Base-by-base conservation (phyloP, 2,329 filamentous ascomycete genomes). In the Sarocladium strictum region DNA sequence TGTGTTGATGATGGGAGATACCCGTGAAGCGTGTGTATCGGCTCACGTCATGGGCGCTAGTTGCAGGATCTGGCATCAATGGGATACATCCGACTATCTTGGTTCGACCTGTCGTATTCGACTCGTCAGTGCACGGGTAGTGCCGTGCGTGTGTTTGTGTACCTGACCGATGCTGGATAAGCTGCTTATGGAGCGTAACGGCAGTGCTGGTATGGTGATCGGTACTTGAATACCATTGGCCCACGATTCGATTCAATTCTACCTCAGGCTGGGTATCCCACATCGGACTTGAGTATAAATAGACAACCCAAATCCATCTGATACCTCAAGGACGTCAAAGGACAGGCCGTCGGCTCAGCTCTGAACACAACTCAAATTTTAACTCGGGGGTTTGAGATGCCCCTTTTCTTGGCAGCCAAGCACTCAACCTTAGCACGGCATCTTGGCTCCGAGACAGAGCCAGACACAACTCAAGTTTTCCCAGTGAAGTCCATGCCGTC, bases 361-460 rank as follows among this genome's bases (percentile, higher is more conserved):
- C n/a, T n/a, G n/a, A n/a, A n/a, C n/a, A n/a, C n/a, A n/a, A n/a
- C n/a, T n/a, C n/a, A n/a, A n/a, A n/a, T n/a, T n/a, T n/a, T n/a
- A n/a, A n/a, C n/a, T n/a, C n/a, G n/a, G n/a, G n/a, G n/a, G n/a
- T n/a, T n/a, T n/a, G n/a, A n/a, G n/a, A n/a, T 14, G n/a, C 19
- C 38, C 19, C 38, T 43, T 21, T 51, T 32, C 47, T 51, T 51
- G 47, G 47, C 47, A 19, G 33, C 23, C 9, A 49, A 32, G 43
- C 38, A 23, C 14, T 21, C 40, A 43, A 10, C n/a, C 40, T 10
- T 17, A n/a, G 7, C 14, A 23, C 47, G 47, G 47, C 47, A 33
- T 35, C 47, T 51, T 33, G 47, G 27, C 27, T 35, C 47, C 47
- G 47, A 51, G 47, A 51, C 47, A 43, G 17, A 32, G 29, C 7